Evolutionary conservation across 2,329 filamentous ascomycete genomes (phyloP).

Genomic region (Helotiales sp.): DNA sequence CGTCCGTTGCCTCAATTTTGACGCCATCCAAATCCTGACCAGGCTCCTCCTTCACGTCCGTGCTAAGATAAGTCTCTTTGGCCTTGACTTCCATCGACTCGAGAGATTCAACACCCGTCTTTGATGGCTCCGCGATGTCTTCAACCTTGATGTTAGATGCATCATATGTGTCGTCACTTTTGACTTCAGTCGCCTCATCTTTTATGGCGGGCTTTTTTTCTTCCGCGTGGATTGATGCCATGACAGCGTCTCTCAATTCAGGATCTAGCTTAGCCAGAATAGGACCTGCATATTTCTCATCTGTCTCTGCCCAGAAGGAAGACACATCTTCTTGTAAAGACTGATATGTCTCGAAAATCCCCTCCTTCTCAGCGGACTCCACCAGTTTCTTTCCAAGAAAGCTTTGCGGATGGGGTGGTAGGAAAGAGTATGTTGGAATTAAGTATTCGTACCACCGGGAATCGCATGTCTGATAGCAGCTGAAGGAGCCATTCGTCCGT

Average conservation of each 20-base stretch:
- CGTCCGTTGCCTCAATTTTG: neutral
- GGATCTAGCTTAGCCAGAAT: conserved; percentile 63
- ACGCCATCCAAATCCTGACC: neutral
- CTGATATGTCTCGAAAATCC: conserved; percentile 67
- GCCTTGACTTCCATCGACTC: neutral
- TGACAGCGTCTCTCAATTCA: conserved; percentile 60
- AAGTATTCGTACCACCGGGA: conserved; percentile 97
- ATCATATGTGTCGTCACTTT: neutral
- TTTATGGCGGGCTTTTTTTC: conserved; percentile 23
- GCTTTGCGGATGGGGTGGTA: conserved; percentile 88
- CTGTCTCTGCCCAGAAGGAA: conserved; percentile 79
- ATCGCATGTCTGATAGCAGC: conserved; percentile 92
- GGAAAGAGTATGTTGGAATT: conserved; percentile 87
- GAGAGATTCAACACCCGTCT: neutral
- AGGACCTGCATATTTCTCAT: conserved; percentile 77
- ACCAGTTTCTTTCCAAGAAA: conserved; percentile 81
- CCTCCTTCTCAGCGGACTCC: conserved; percentile 73
- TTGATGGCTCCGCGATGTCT: neutral
- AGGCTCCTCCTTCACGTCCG: neutral
- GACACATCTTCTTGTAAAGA: conserved; percentile 74
- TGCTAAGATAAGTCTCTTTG: neutral
- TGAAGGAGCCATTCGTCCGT: conserved; percentile 86
- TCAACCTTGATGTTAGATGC: neutral
- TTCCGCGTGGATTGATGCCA: conserved; percentile 56
- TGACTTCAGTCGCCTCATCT: conserved; percentile 8